Evolutionary conservation across 805 yeast genomes (phyloP), one percentile per base, ranked within the genome.

Genomic region (Candida hispaniensis): DNA sequence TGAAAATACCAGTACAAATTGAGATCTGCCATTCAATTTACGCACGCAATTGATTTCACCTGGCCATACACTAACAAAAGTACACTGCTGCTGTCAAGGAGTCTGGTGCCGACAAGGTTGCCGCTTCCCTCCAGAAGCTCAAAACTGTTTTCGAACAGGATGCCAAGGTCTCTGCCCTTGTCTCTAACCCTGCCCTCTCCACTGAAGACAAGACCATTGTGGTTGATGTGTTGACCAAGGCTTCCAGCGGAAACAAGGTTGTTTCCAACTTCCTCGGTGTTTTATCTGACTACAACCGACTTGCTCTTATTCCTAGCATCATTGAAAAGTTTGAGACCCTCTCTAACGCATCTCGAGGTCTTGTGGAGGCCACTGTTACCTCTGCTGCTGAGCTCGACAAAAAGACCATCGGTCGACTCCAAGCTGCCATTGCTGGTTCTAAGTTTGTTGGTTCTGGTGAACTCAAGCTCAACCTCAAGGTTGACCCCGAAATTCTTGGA

Each of bases 281-380:
- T 32, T 69, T 91, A 50, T 83, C 94, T 50, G 94, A 83, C 58
- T 86, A 91, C 79, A 83, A 86, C 77, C 77, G 98, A 66, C 73
- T 91, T 61, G 61, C 64, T 43, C 62, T 85, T 51, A 69, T 91
- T 50, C 58, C 65, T 39, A 60, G 67, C 39, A 71, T 91, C 56
- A 69, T 72, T 51, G 59, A 66, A 46, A 80, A 83, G 65, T 91
- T 79, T 60, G 65, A 71, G 47, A 63, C 72, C 51, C 75, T 91
- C 54, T 74, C 74, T 58, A 88, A 82, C 57, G 96, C 97, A 40
- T 71, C 79, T 69, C 74, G 76, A 50, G 97, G 97, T 50, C 67
- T 83, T 46, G 82, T 91, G 42, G 93, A 83, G 67, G 97, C 94
- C 44, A 74, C 79, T 48, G 82, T 91, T 54, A 85, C 93, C 50